These are phyloP conservation scores for Phytopythium chamaehyphon DNA, from an alignment of 352 stramenopile genomes.

Conservation along the genomic window DNA sequence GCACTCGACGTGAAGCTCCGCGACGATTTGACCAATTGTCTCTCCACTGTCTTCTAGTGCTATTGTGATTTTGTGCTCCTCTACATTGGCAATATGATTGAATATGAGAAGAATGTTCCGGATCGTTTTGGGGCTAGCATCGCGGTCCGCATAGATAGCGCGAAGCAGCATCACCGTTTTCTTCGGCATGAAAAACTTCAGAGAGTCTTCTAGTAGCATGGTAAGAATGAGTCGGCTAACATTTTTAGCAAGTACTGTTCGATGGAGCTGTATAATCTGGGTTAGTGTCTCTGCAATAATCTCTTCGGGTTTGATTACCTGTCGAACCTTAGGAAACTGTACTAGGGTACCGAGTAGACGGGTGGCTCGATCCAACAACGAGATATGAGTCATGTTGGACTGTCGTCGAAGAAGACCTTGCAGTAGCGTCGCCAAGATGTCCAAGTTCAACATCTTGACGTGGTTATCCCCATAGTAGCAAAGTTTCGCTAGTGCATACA, in stretches of 20 bases:
- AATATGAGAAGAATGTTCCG: slow-evolving; percentile 68
- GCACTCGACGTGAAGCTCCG: slow-evolving; percentile 29
- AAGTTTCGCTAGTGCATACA: slow-evolving; percentile 64
- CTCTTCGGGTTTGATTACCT: slow-evolving; percentile 62
- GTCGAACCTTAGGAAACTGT: slow-evolving; percentile 43
- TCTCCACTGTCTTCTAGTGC: slow-evolving; percentile 67
- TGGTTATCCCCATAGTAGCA: slow-evolving; percentile 61
- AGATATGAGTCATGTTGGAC: slow-evolving; percentile 33
- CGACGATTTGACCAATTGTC: slow-evolving; percentile 38
- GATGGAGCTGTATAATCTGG: slow-evolving; percentile 54
- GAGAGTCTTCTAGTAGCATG: slow-evolving; percentile 65
- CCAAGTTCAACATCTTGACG: slow-evolving; percentile 54
- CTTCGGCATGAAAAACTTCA: slow-evolving; percentile 81
- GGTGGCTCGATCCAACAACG: slow-evolving; percentile 53
- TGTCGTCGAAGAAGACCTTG: slow-evolving; percentile 41
- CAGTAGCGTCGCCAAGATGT: slow-evolving; percentile 49
- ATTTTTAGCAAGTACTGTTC: slow-evolving; percentile 54
- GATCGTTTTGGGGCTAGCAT: slow-evolving; percentile 41
- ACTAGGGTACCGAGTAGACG: slow-evolving; percentile 63
- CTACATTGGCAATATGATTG: slow-evolving; percentile 42
- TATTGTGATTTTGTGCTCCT: slow-evolving; percentile 77
- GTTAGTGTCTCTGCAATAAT: slow-evolving; percentile 69
- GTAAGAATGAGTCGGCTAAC: slow-evolving; percentile 47
- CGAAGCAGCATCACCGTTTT: slow-evolving; percentile 65
- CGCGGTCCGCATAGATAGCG: slow-evolving; percentile 42